Percentiles rank a stretch among this genome's conserved stretches.
Evolutionary conservation across 768 basidiomycete species (phyloP).

Genomic region (Lentinula guzmanii): DNA sequence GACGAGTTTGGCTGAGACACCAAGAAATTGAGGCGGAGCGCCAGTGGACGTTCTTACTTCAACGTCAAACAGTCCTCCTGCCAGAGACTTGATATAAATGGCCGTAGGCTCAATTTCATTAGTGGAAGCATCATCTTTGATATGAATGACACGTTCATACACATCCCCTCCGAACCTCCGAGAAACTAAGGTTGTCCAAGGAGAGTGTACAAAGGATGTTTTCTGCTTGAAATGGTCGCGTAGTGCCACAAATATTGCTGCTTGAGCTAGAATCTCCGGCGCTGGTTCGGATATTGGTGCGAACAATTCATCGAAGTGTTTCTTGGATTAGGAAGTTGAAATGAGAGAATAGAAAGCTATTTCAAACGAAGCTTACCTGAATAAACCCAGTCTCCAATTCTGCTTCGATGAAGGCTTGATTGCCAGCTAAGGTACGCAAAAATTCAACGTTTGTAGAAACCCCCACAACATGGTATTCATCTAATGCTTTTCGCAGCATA

Average conservation of each 20-base stretch:
- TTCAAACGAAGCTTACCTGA: slow-evolving; percentile 40
- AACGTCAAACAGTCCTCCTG: slow-evolving; percentile 47
- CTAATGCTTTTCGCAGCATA: slow-evolving; percentile 72
- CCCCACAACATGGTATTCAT: slow-evolving; percentile 87
- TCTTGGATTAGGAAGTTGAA: slow-evolving; percentile 35
- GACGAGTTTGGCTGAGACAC: slow-evolving; percentile 51
- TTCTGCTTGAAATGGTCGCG: slow-evolving; percentile 42
- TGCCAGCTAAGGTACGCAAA: slow-evolving; percentile 68
- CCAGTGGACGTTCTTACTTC: slow-evolving; percentile 31
- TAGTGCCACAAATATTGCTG: slow-evolving; percentile 69
- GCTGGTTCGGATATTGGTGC: slow-evolving; percentile 54
- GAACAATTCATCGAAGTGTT: slow-evolving; percentile 81
- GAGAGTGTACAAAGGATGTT: slow-evolving; percentile 30
- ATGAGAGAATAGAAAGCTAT: not conserved
- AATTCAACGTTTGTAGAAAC: slow-evolving; percentile 92
- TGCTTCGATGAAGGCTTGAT: slow-evolving; percentile 67
- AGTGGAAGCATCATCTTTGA: slow-evolving; percentile 52
- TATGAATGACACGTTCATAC: slow-evolving; percentile 52
- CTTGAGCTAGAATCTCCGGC: slow-evolving; percentile 66
- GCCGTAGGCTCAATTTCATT: slow-evolving; percentile 29
- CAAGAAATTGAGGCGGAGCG: slow-evolving; percentile 31
- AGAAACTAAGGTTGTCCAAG: slow-evolving; percentile 67
- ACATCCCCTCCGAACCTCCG: slow-evolving; percentile 76
- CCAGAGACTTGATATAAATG: slow-evolving; percentile 31
- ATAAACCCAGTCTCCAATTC: slow-evolving; percentile 95